Base-by-base conservation (phyloP, 2,329 filamentous ascomycete species). In the Pyrenophora seminiperda region DNA sequence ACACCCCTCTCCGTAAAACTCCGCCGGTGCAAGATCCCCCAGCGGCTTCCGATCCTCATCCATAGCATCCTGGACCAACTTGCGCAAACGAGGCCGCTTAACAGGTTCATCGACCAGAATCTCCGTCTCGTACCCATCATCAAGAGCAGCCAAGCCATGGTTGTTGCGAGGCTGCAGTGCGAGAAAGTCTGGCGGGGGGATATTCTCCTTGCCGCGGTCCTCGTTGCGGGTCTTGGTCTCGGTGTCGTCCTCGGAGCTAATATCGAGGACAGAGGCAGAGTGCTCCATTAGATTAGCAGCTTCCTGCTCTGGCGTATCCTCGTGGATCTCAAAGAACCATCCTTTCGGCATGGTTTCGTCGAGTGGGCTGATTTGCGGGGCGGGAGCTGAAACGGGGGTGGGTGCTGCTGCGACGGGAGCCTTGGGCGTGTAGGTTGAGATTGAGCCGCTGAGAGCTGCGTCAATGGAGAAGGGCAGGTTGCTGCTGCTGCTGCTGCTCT, bases 311-410 rank as follows among this genome's bases (percentile, higher is more conserved):
- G 88, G 84, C 0, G 90, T 91, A 73, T 99, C 93, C 70, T 96
- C 90, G 70, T 97, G 87, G 66, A 99, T 97, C 51, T 93, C 89
- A 69, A 99, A 97, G 77, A 88, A 88, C 92, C 91, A 97, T 51
- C 73, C 70, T 50, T 80, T 81, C 17, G 80, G 76, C 75, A 79
- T 76, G 50, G 81, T 81, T 27, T 84, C 80, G 67, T 88, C 83
- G 29, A 70, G 48, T 5, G 61, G 37, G 3, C 62, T 60, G 24
- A 52, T 55, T 40, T 61, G 47, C 27, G 50, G 56, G 17, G 27
- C 48, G 20, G 29, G 82, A 33, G 67, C 58, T 49, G 59, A 68
- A 20, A 33, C 50, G 50, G 71, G 58, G n/a, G 67, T 66, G 44
- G 69, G 57, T 2, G 68, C 58, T 11, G 69, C 61, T n/a, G 58